phyloP scores from a whole-genome alignment of 192 early-diverging fungal species.

The Pilaira anomala region DNA sequence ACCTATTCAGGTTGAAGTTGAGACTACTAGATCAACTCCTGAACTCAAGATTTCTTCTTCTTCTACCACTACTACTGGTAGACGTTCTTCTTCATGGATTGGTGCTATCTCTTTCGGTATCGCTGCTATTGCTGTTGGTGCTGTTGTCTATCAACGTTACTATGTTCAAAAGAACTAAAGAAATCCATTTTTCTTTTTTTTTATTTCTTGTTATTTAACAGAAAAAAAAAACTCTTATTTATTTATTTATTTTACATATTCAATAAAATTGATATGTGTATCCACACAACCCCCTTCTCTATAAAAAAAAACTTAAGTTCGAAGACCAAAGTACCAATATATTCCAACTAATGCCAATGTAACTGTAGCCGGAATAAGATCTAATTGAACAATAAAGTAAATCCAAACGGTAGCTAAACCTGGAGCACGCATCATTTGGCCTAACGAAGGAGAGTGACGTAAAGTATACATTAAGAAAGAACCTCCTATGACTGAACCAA shows the following conservation, averaged over 20 bases:
- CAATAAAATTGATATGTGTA: neutral
- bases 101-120: constrained; percentile 1
- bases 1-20: neutral
- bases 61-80: neutral
- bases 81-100: no score
- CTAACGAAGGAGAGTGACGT: constrained; percentile 61
- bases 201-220: neutral
- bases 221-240: neutral
- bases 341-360: constrained; percentile 39
- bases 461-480: constrained; percentile 64
- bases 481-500: constrained; percentile 48
- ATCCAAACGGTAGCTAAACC: constrained; percentile 71
- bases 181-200: neutral
- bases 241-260: neutral
- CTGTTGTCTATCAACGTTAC: constrained; percentile 12
- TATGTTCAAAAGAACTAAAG: constrained; percentile 3
- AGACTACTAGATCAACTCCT: neutral
- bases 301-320: constrained; percentile 3
- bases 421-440: constrained; percentile 68
- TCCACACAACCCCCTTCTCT: constrained; percentile 1
- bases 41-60: neutral
- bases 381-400: constrained; percentile 52
- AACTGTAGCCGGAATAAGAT: constrained; percentile 44
- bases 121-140: constrained; percentile 18
- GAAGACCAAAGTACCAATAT: constrained; percentile 49